A percentile compares a stretch with the other conserved stretches of the same genome.
Conservation (phyloP, 192 early-diverging fungal genomes). For the Dispira simplex region DNA sequence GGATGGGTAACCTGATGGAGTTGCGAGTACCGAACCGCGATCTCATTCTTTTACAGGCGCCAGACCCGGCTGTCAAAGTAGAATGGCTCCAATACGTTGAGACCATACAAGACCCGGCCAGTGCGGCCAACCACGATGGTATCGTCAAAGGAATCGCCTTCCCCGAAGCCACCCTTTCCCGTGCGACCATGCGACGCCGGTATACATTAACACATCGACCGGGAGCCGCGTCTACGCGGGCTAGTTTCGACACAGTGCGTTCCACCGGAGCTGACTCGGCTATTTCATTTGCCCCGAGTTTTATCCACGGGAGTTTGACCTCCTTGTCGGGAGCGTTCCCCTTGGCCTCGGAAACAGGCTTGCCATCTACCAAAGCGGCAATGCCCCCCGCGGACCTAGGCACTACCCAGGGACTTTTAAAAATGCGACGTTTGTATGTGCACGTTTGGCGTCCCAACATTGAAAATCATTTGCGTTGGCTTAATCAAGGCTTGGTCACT, state of each 20-base stretch:
- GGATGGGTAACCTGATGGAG: neutral
- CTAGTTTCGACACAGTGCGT: neutral
- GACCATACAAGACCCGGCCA: neutral
- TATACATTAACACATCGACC: neutral
- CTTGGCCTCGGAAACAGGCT: neutral
- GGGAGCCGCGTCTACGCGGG: neutral
- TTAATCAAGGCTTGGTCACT: neutral
- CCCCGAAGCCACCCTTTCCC: neutral
- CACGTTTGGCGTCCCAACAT: slow-evolving; percentile 3
- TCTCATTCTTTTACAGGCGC: neutral
- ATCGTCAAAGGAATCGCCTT: neutral
- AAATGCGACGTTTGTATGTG: neutral
- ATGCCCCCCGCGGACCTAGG: neutral
- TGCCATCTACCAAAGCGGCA: neutral
- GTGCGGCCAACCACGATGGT: neutral
- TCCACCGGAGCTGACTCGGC: neutral
- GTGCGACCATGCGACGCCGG: neutral
- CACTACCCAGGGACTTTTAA: neutral
- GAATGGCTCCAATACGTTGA: neutral
- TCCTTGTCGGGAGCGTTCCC: neutral
- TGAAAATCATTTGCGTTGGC: slow-evolving; percentile 1
- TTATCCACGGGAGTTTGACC: neutral
- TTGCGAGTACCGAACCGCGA: neutral
- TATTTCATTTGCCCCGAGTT: neutral
- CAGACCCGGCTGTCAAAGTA: neutral